Evolutionary conservation across 1,284 basidiomycete genomes (phyloP), one percentile per base, ranked within the genome.

Genomic region (Ustilago hordei): DNA sequence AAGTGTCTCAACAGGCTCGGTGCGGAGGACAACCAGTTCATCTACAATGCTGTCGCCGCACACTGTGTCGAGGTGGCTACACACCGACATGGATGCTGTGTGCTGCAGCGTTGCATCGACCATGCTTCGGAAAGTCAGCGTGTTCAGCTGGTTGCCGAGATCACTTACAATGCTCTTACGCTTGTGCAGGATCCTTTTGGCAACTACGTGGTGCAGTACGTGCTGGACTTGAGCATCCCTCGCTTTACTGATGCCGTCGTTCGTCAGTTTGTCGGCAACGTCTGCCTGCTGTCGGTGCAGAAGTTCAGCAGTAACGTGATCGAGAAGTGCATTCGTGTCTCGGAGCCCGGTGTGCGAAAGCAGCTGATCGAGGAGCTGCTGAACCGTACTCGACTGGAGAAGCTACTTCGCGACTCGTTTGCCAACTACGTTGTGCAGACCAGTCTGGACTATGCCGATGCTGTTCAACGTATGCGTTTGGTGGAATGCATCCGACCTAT

Each of bases 51-150:
- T 63, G 97, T 99, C 47, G 97, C 97, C 36, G 93, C 94, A 38
- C 97, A 99, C 88, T 98, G 97, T 82, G 95, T 99, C 63, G 97
- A 99, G 88, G 97, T 99, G 68, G 97, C 97, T 15, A 99, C 97
- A 55, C 97, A 99, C 86, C 94, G 97, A 78, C 97, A 99, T 84
- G 97, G 97, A 15, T 99, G 97, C 88, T 99, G 97, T 86, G 97
- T 99, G 59, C 89, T 99, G 53, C 97, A 99, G 88, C 91, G 97
- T 70, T 99, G 96, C 88, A 95, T 99, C 81, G 97, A 99, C 87
- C 97, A 99, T 85, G 97, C 97, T 2, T 96, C 95, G 2, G 95
- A 97, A 78, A 91, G 92, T 68, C 97, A 99, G 87, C 92, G 97
- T 45, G 90, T 97, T 68, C 97, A 99, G 88, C 91, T 99, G 61